Base-by-base conservation (phyloP, 345 rosid genomes). In the Gynandropsis gynandra region DNA sequence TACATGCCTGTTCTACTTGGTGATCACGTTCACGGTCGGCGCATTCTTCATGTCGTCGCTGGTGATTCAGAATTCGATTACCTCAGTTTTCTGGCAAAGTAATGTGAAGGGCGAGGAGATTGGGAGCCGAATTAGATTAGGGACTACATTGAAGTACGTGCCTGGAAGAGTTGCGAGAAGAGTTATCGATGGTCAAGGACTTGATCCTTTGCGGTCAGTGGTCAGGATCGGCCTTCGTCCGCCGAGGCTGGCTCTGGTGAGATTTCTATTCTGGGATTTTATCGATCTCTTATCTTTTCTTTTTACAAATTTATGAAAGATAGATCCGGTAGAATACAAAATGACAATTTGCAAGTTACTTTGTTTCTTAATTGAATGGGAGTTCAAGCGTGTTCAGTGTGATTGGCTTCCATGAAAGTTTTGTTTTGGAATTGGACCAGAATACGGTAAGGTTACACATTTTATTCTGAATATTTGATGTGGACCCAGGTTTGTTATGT, bases 211-310 rank as follows among this genome's bases (percentile, higher is more conserved):
- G 52, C 76, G 89, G 33, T 57, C 67, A 29, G 49, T 45, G 52
- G 64, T 60, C 4, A 77, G 88, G 76, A 69, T 84, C 40, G 95
- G 96, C 4, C 61, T 87, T 63, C 92, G 98, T 42, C 63, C 87
- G 14, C 96, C 95, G 0, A 77, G 84, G 54, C 81, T 92, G 15
- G 96, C 89, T 56, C 67, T 85, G 33, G 98, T 92, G 65, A 87
- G 98, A 78, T 27, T 20, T 17, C 14, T 8, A 1, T 16, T 1
- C 31, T 5, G 5, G 29, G 29, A 24, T 24, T 24, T 24, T 24
- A 2, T 24, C 5, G 4, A 5, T 24, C 29, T 24, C 0, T 13
- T 50, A 7, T 55, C 10, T 13, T 19, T 6, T 31, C 47, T 58
- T 47, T 14, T 2, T 36, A 16, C 42, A 17, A 44, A 33, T 59